Conservation (phyloP, 2,329 filamentous ascomycete genomes). For the Neopestalotiopsis clavispora region DNA sequence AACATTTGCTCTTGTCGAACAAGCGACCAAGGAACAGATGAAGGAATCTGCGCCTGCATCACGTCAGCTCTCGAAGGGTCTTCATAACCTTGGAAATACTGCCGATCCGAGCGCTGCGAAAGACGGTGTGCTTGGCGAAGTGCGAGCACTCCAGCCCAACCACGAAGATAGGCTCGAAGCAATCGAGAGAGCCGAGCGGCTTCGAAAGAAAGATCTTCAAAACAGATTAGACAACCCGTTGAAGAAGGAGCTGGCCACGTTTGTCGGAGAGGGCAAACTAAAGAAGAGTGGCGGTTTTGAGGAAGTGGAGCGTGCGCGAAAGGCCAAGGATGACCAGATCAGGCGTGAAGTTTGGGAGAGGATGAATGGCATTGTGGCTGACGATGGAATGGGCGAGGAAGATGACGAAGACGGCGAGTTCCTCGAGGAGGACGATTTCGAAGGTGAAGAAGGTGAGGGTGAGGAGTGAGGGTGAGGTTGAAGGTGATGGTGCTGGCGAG, state of each 20-base stretch:
- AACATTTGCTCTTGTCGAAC: conserved; percentile 93
- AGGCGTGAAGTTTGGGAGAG: conserved; percentile 78
- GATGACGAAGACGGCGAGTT: conserved; percentile 20
- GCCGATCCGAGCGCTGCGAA: conserved; percentile 81
- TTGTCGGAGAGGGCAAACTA: conserved; percentile 87
- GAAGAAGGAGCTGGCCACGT: conserved; percentile 81
- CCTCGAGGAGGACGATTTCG: conserved; percentile 44
- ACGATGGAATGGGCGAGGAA: conserved; percentile 46
- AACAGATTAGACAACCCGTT: conserved; percentile 76
- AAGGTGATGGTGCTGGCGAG: conserved; percentile 75
- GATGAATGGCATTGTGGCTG: conserved; percentile 61
- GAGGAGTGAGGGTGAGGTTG: conserved; percentile 66
- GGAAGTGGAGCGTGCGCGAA: conserved; percentile 85
- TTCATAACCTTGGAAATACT: conserved; percentile 58
- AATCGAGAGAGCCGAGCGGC: conserved; percentile 94
- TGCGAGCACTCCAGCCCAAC: conserved; percentile 90
- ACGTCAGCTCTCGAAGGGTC: conserved; percentile 59
- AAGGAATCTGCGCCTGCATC: conserved; percentile 67
- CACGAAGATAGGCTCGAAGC: conserved; percentile 92
- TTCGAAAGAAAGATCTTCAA: conserved; percentile 86
- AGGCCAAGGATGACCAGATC: conserved; percentile 85
- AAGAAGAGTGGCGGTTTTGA: conserved; percentile 97
- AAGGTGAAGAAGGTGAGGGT: conserved; percentile 83
- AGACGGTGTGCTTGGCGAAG: conserved; percentile 89
- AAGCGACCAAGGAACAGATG: conserved; percentile 97